Evolutionary conservation across 345 rosid genomes (phyloP).

Genomic region (Dimocarpus longan): DNA sequence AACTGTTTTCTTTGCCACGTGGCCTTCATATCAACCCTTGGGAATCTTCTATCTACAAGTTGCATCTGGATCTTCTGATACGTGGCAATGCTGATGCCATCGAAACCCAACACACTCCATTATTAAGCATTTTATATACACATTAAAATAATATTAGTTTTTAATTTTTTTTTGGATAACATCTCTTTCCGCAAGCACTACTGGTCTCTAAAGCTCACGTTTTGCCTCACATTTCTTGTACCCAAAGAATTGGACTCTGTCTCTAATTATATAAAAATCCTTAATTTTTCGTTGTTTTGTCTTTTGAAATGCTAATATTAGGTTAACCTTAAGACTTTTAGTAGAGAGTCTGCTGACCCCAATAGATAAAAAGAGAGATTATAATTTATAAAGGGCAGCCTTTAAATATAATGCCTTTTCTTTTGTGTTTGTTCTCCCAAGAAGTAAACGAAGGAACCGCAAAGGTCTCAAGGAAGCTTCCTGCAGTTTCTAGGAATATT

Average conservation of each 20-base stretch:
- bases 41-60: constrained; percentile 6
- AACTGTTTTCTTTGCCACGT: constrained; percentile 5
- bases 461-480: constrained; percentile 28
- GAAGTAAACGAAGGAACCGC: constrained; percentile 14
- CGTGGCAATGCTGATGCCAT: constrained; percentile 28
- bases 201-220: neutral
- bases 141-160: neutral
- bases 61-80: neutral
- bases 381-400: neutral
- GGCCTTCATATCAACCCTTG: neutral
- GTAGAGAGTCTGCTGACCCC: neutral
- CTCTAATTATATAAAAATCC: neutral
- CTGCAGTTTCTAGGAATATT: constrained; percentile 1
- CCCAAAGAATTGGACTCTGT: constrained; percentile 21
- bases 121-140: neutral
- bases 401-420: neutral
- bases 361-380: neutral
- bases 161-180: neutral
- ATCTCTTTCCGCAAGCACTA: constrained; percentile 11
- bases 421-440: constrained; percentile 9
- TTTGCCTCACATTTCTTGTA: constrained; percentile 24
- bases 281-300: neutral
- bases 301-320: neutral
- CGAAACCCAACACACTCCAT: neutral
- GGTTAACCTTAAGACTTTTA: neutral